These are phyloP conservation scores for Kwoniella dejecticola DNA, from an alignment of 768 basidiomycete species.

Conservation along the genomic window DNA sequence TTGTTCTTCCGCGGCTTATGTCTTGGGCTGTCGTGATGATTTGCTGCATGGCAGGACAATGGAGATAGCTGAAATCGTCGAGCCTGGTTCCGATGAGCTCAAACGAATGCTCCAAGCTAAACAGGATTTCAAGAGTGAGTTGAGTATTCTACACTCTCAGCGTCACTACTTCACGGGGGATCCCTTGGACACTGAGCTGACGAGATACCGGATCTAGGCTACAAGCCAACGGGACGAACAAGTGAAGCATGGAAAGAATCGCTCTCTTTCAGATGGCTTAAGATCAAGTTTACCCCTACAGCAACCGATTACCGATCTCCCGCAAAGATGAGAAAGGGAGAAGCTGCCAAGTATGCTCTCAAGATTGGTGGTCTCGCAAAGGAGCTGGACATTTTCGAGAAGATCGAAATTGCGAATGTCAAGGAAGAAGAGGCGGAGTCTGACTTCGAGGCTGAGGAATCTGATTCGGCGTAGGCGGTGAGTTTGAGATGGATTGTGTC, in stretches of 20 bases:
- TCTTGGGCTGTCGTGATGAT: not conserved
- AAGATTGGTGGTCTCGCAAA: constrained; percentile 26
- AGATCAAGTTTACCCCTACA: constrained; percentile 19
- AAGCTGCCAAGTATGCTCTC: constrained; percentile 30
- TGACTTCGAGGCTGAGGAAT: no score
- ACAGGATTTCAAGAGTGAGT: constrained; percentile 30
- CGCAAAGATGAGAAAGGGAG: constrained; percentile 21
- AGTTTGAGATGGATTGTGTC: no score
- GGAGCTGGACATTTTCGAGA: constrained; percentile 17
- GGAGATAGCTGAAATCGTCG: constrained; percentile 23
- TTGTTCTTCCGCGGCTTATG: not conserved
- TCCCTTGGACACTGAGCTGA: no score
- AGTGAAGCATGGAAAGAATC: constrained; percentile 23
- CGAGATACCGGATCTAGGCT: constrained; percentile 10
- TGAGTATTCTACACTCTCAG: not conserved
- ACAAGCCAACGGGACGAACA: constrained; percentile 19
- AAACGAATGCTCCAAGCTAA: constrained; percentile 28
- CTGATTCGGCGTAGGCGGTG: no score
- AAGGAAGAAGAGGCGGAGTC: no score
- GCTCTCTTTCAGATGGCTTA: constrained; percentile 29
- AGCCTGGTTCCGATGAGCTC: constrained; percentile 28
- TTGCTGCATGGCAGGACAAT: constrained; percentile 19
- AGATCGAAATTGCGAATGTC: no score
- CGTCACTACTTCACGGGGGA: not conserved
- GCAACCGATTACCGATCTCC: constrained; percentile 16